Conservation (phyloP, 305 asterid genomes). For the Caryopteris hybrid region DNA sequence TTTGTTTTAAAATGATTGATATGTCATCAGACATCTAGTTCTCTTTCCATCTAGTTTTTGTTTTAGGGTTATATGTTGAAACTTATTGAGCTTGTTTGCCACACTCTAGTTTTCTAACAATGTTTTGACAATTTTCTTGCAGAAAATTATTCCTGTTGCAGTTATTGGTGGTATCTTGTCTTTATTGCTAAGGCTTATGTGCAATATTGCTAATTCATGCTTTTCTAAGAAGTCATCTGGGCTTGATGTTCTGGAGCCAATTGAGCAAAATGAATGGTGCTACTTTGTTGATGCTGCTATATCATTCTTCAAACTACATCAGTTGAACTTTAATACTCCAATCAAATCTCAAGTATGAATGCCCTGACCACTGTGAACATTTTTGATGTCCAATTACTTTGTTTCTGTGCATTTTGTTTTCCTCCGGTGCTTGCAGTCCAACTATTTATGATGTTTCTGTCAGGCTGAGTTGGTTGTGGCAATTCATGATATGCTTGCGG, state of each 20-base stretch:
- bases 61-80: background rate
- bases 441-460: constrained; percentile 24
- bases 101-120: constrained; percentile 10
- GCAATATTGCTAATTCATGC: constrained; percentile 71
- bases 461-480: constrained; percentile 89
- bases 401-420: constrained; percentile 7
- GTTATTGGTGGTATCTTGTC: constrained; percentile 75
- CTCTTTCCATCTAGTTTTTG: background rate
- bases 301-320: constrained; percentile 87
- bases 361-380: constrained; percentile 20
- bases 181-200: constrained; percentile 64
- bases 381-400: constrained; percentile 15
- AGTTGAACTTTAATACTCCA: constrained; percentile 52
- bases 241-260: constrained; percentile 50
- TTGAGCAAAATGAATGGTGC: constrained; percentile 58
- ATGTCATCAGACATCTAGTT: background rate
- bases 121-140: constrained; percentile 35
- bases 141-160: constrained; percentile 51
- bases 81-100: constrained; percentile 2
- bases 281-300: constrained; percentile 85
- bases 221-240: constrained; percentile 57
- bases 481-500: constrained; percentile 96
- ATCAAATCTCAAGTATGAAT: constrained; percentile 83
- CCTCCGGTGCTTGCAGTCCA: background rate
- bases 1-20: constrained; percentile 2